Percentiles rank a stretch among this genome's conserved stretches.
phyloP scores from a whole-genome alignment of 371 early-diverging fungal species.

The Lichtheimia corymbifera region DNA sequence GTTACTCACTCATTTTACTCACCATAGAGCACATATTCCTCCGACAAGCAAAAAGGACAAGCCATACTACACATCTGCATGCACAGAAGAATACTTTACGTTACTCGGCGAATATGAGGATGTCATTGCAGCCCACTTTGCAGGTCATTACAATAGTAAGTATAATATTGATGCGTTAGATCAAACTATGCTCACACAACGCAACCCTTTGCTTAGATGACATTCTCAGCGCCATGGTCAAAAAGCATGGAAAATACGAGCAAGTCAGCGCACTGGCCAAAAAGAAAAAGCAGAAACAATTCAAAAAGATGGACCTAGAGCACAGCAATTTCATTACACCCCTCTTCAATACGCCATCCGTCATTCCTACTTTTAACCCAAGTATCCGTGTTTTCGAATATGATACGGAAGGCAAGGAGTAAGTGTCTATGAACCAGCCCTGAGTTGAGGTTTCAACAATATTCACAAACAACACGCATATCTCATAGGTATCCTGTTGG shows the following conservation, averaged over 20 bases:
- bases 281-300: slow-evolving; percentile 1
- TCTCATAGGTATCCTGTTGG: slow-evolving; percentile 33
- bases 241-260: slow-evolving; percentile 6
- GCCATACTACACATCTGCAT: slow-evolving; percentile 22
- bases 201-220: slow-evolving; percentile 16
- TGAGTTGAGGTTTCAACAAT: neutral
- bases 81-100: slow-evolving; percentile 34
- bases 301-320: slow-evolving; percentile 4
- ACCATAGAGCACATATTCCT: slow-evolving; percentile 49
- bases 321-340: slow-evolving; percentile 21
- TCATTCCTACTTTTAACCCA: slow-evolving; percentile 54
- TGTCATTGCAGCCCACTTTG: slow-evolving; percentile 44
- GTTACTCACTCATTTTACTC: neutral
- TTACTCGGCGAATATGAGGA: slow-evolving; percentile 44
- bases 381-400: slow-evolving; percentile 54
- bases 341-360: slow-evolving; percentile 45
- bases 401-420: slow-evolving; percentile 18
- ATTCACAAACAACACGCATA: neutral
- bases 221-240: slow-evolving; percentile 20
- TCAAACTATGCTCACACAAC: neutral
- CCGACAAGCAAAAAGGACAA: slow-evolving; percentile 33
- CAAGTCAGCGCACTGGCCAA: slow-evolving; percentile 6
- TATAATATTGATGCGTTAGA: neutral
- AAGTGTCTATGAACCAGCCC: slow-evolving; percentile 1
- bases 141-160: slow-evolving; percentile 48